These are phyloP conservation scores for Trichoderma harzianum DNA, from an alignment of 2,329 filamentous ascomycete genomes.

Conservation along the genomic window DNA sequence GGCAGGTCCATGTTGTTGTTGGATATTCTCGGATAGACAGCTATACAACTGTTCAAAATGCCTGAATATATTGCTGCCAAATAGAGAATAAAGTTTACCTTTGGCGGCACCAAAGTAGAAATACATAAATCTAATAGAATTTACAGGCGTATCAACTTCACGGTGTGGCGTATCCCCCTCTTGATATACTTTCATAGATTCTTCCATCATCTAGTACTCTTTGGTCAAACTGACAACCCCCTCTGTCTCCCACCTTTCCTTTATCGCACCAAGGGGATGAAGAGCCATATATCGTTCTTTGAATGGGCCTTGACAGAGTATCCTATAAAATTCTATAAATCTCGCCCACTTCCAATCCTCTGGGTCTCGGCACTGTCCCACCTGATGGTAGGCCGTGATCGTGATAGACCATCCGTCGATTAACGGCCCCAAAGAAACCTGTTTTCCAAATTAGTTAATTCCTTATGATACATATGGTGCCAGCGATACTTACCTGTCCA, in stretches of 20 bases:
- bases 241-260: not conserved
- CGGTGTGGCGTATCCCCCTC: not conserved
- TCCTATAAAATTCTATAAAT: not conserved
- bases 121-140: not conserved
- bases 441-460: not conserved
- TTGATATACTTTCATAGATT: not conserved
- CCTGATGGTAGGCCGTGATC: not conserved
- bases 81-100: not conserved
- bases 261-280: not conserved
- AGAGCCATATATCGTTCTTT: not conserved
- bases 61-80: not conserved
- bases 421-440: not conserved
- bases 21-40: not conserved
- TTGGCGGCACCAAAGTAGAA: not conserved
- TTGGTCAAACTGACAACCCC: not conserved
- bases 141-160: not conserved
- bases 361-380: not conserved
- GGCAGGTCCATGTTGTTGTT: not conserved
- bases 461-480: not conserved
- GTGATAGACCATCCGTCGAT: not conserved
- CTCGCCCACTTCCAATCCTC: not conserved
- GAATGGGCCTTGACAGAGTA: not conserved
- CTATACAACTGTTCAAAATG: rapidly evolving
- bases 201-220: not conserved
- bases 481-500: not conserved